These are phyloP conservation scores for Pestalotiopsis sp. DNA, from an alignment of 2,329 filamentous ascomycete species.

Conservation along the genomic window DNA sequence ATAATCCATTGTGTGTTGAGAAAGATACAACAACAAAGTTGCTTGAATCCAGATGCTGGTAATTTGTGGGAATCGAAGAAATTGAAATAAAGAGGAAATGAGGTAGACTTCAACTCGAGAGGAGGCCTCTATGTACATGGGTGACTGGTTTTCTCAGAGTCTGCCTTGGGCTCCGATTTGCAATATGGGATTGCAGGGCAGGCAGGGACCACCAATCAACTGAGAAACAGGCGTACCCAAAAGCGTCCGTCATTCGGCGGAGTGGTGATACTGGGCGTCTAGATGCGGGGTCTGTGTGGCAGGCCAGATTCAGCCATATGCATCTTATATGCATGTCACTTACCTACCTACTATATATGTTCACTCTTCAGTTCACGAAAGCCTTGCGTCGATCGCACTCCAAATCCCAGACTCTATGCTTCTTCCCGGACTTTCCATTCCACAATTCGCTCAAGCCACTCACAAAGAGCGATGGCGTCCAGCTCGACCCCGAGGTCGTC, in stretches of 20 bases:
- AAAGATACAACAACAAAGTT: background rate
- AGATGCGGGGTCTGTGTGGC: background rate
- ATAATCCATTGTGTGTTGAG: background rate
- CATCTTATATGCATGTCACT: background rate
- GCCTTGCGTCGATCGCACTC: too few species aligned
- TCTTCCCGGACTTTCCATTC: background rate
- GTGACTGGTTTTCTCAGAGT: too few species aligned
- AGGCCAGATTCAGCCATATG: background rate
- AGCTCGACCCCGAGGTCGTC: background rate
- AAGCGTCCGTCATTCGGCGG: background rate
- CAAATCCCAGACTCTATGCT: background rate
- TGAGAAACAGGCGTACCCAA: too few species aligned
- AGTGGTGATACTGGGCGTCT: background rate
- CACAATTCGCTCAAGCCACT: background rate
- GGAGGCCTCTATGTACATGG: too few species aligned
- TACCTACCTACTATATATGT: background rate
- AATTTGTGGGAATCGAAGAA: too few species aligned
- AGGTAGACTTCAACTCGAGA: too few species aligned
- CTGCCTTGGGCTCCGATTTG: too few species aligned
- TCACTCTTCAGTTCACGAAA: background rate
- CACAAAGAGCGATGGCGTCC: background rate
- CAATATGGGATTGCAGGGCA: too few species aligned
- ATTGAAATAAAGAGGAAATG: too few species aligned
- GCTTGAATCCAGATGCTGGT: background rate
- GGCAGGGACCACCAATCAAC: too few species aligned